Evolutionary conservation across 495 filamentous ascomycete genomes (phyloP).

Genomic region (Neurospora sp.): DNA sequence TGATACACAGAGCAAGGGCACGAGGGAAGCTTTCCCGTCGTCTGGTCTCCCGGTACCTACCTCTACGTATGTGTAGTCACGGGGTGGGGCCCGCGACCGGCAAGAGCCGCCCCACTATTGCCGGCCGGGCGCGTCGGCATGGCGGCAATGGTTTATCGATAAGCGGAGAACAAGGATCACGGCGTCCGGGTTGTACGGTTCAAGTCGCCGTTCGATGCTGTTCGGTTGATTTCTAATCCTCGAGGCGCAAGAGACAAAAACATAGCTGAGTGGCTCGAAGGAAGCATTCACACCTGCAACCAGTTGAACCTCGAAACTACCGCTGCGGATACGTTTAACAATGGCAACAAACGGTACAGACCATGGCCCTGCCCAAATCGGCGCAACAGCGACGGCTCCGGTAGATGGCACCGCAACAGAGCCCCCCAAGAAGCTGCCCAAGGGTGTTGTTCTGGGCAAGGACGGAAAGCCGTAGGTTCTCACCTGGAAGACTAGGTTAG

Average conservation of each 20-base stretch:
- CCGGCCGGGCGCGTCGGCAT: not conserved
- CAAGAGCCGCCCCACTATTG: not conserved
- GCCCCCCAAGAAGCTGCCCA: conserved; percentile 43
- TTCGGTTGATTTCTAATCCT: not conserved
- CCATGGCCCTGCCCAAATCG: not conserved
- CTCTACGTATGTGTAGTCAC: not conserved
- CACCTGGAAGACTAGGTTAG: not conserved
- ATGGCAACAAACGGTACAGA: not conserved
- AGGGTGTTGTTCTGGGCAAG: conserved; percentile 77
- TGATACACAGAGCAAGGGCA: not conserved
- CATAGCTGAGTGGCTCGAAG: not conserved
- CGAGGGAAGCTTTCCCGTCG: not conserved
- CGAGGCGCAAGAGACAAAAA: not conserved
- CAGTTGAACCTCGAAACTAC: not conserved
- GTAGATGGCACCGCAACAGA: conserved; percentile 4
- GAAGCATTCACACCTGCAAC: not conserved
- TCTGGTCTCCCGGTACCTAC: not conserved
- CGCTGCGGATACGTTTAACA: not conserved
- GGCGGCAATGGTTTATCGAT: not conserved
- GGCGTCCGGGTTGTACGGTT: not conserved
- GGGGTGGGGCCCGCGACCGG: not conserved
- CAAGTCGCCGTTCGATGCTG: not conserved
- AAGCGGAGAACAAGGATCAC: not conserved
- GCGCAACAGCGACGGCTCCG: not conserved
- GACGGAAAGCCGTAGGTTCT: conserved; percentile 90